These are phyloP conservation scores for Globisporangium mamillatum DNA, from an alignment of 352 stramenopile species.

Conservation along the genomic window DNA sequence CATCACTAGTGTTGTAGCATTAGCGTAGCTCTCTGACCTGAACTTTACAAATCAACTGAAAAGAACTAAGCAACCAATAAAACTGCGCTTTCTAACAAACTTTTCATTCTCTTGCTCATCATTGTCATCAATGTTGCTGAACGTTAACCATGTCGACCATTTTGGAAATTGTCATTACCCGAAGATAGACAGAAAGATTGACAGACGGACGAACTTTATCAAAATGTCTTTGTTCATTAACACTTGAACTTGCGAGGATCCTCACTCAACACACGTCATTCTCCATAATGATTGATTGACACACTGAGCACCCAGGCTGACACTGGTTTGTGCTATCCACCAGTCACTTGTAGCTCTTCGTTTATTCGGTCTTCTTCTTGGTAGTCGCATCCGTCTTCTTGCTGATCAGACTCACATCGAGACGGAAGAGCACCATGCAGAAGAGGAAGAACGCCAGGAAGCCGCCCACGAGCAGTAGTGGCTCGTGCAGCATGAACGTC, in stretches of 20 bases:
- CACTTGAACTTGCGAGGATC: neutral
- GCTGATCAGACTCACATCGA: conserved; percentile 71
- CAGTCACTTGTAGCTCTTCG: conserved; percentile 9
- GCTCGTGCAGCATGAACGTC: conserved; percentile 85
- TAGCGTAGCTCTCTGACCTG: neutral
- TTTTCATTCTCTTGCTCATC: neutral
- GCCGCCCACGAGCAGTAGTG: conserved; percentile 75
- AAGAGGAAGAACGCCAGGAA: conserved; percentile 85
- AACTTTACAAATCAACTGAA: conserved; percentile 1
- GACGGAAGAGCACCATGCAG: conserved; percentile 82
- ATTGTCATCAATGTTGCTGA: neutral
- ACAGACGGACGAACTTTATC: neutral
- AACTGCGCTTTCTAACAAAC: conserved; percentile 18
- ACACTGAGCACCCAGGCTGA: neutral
- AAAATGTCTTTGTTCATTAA: conserved; percentile 11
- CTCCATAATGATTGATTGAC: neutral
- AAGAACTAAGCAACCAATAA: conserved; percentile 19
- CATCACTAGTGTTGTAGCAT: neutral
- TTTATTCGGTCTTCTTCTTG: conserved; percentile 73
- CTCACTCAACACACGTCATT: neutral
- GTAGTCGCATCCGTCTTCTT: conserved; percentile 18
- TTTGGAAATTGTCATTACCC: neutral
- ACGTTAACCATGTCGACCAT: neutral
- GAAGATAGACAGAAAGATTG: neutral
- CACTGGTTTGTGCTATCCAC: neutral